phyloP scores from a whole-genome alignment of 805 yeast genomes.

The Brettanomyces bruxellensis region DNA sequence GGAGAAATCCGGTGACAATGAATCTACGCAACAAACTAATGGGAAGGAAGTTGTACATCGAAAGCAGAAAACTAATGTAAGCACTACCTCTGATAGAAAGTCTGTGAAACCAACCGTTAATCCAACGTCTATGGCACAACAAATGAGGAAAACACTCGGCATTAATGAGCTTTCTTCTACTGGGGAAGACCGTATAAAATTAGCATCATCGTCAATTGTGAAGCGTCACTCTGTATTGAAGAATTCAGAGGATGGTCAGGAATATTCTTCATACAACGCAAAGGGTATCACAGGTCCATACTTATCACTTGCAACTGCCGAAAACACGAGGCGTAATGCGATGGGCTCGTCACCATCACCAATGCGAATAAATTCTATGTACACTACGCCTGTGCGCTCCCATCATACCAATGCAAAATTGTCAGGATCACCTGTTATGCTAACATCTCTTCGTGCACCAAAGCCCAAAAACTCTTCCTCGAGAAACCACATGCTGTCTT shows the following conservation, averaged over 20 bases:
- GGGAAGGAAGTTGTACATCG: too few relatives aligned
- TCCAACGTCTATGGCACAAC: slow-evolving; percentile 1
- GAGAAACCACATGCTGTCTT: neutral
- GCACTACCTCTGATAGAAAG: too few relatives aligned
- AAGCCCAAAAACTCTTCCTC: neutral
- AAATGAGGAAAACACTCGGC: slow-evolving; percentile 1
- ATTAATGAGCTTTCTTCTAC: neutral
- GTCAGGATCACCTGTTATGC: neutral
- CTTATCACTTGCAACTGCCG: slow-evolving; percentile 64
- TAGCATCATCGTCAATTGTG: neutral
- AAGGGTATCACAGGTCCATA: slow-evolving; percentile 56
- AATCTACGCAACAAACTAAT: too few relatives aligned
- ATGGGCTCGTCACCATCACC: slow-evolving; percentile 30
- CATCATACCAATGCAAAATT: neutral
- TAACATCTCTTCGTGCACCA: neutral
- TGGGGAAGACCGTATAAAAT: neutral
- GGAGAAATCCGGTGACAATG: too few relatives aligned
- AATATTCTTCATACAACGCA: slow-evolving; percentile 10
- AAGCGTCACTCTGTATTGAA: slow-evolving; percentile 40
- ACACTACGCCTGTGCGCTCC: neutral
- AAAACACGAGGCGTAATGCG: slow-evolving; percentile 68
- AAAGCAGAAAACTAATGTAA: too few relatives aligned
- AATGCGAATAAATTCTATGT: neutral
- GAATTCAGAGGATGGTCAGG: slow-evolving; percentile 13
- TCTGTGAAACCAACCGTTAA: neutral